These are phyloP conservation scores for Fragilaria crotonensis DNA, from an alignment of 108 stramenopile genomes.

Conservation along the genomic window DNA sequence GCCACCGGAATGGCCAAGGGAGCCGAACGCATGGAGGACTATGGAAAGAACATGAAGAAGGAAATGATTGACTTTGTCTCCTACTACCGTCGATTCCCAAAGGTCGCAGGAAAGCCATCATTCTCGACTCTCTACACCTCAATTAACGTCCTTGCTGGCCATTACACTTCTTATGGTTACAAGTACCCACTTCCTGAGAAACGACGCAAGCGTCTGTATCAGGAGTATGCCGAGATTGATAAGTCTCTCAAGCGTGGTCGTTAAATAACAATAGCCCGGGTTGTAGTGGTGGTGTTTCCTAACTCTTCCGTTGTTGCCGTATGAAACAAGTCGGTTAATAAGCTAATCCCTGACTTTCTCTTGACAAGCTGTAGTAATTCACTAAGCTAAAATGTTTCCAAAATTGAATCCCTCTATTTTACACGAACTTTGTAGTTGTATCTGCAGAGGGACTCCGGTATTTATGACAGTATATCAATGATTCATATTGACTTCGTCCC, in stretches of 20 bases:
- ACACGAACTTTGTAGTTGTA: too few species aligned
- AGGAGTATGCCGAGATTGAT: conserved; percentile 93
- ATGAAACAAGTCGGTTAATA: too few species aligned
- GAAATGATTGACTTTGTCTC: conserved; percentile 97
- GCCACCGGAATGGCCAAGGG: conserved; percentile 88
- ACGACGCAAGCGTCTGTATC: conserved; percentile 95
- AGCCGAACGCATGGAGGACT: conserved; percentile 82
- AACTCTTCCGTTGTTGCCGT: too few species aligned
- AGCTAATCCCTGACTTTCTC: too few species aligned
- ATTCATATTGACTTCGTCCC: conserved; percentile 7
- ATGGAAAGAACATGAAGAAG: conserved; percentile 91
- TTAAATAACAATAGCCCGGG: conserved; percentile 29
- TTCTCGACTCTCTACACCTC: conserved; percentile 94
- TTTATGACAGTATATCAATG: too few species aligned
- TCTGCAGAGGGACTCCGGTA: too few species aligned
- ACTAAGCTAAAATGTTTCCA: too few species aligned
- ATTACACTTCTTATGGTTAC: conserved; percentile 95
- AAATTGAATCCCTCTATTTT: too few species aligned
- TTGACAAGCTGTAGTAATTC: too few species aligned
- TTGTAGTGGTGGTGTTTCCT: too few species aligned
- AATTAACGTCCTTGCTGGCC: conserved; percentile 94
- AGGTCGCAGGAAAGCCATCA: conserved; percentile 90
- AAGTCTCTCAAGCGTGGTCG: conserved; percentile 82
- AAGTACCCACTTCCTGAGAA: conserved; percentile 98
- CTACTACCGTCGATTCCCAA: conserved; percentile 84